Evolutionary conservation across 2,329 filamentous ascomycete species (phyloP).

Genomic region (Laburnicola sp.): DNA sequence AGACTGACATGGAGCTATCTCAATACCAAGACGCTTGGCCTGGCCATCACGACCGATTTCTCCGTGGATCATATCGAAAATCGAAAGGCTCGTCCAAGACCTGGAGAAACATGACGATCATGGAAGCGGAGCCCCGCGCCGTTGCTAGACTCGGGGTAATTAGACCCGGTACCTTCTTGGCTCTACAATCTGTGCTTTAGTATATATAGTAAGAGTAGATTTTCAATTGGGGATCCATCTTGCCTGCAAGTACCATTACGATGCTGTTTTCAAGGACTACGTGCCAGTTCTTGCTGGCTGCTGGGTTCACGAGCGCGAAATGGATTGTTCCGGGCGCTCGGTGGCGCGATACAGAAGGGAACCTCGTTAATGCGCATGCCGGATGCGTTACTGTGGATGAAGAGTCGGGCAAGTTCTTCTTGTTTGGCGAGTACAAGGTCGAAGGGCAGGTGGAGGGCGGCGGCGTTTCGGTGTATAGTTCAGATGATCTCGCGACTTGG

Average conservation of each 20-base stretch:
- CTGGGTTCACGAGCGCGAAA: constrained; percentile 43
- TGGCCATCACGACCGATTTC: neutral
- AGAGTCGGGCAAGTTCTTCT: constrained; percentile 59
- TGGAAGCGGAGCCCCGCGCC: constrained; percentile 30
- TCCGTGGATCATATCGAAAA: constrained; percentile 5
- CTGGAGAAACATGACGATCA: constrained; percentile 28
- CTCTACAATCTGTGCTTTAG: constrained; percentile 17
- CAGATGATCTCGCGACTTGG: constrained; percentile 64
- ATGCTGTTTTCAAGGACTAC: constrained; percentile 27
- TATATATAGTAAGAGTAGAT: constrained; percentile 24
- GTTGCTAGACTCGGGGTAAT: constrained; percentile 32
- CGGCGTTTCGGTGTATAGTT: constrained; percentile 61
- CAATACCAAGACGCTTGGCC: neutral
- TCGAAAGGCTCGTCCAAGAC: constrained; percentile 10
- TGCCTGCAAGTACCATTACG: neutral
- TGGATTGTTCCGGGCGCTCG: constrained; percentile 65
- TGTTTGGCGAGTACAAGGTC: constrained; percentile 65
- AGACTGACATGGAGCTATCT: no score
- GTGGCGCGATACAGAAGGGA: constrained; percentile 63
- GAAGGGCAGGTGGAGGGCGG: constrained; percentile 62
- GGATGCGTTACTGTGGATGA: constrained; percentile 59
- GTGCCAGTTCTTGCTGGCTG: constrained; percentile 26
- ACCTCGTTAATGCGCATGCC: constrained; percentile 65
- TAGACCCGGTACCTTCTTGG: constrained; percentile 30
- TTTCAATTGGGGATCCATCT: constrained; percentile 6